These are phyloP conservation scores for Thozetella sp. DNA, from an alignment of 495 filamentous ascomycete genomes.

Conservation along the genomic window DNA sequence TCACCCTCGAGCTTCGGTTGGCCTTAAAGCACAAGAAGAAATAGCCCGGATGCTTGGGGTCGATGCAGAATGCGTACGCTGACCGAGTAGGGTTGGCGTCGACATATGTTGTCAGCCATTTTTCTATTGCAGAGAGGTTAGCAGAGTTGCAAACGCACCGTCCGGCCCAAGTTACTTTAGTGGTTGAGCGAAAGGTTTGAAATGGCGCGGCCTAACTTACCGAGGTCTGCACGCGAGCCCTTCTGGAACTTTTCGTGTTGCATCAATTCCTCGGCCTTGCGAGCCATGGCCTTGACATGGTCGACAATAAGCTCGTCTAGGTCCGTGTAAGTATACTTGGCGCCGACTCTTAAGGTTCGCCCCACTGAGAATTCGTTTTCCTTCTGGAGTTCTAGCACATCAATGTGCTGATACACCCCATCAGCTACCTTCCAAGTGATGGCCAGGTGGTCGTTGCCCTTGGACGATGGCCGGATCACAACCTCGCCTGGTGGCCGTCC, in stretches of 20 bases:
- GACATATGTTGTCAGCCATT: slow-evolving; percentile 93
- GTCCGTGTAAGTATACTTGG: slow-evolving; percentile 90
- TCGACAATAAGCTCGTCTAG: slow-evolving; percentile 96
- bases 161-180: too few relatives aligned
- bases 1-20: slow-evolving; percentile 67
- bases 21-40: slow-evolving; percentile 96
- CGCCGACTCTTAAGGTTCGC: slow-evolving; percentile 76
- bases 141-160: slow-evolving; percentile 11
- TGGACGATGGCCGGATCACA: slow-evolving; percentile 92
- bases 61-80: slow-evolving; percentile 92
- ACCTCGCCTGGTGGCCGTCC: slow-evolving; percentile 84
- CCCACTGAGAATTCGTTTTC: slow-evolving; percentile 95
- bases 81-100: slow-evolving; percentile 94
- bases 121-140: slow-evolving; percentile 61
- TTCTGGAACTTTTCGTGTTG: slow-evolving; percentile 87
- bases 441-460: slow-evolving; percentile 90
- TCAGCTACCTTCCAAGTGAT: slow-evolving; percentile 99
- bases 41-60: slow-evolving; percentile 89
- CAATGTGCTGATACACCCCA: slow-evolving; percentile 92
- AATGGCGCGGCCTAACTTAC: slow-evolving; percentile 55
- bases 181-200: not conserved
- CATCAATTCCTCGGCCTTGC: slow-evolving; percentile 96
- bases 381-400: slow-evolving; percentile 95
- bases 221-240: slow-evolving; percentile 77
- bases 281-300: slow-evolving; percentile 95